phyloP scores from a whole-genome alignment of 2,329 filamentous ascomycete genomes.

The Metarhizium album region DNA sequence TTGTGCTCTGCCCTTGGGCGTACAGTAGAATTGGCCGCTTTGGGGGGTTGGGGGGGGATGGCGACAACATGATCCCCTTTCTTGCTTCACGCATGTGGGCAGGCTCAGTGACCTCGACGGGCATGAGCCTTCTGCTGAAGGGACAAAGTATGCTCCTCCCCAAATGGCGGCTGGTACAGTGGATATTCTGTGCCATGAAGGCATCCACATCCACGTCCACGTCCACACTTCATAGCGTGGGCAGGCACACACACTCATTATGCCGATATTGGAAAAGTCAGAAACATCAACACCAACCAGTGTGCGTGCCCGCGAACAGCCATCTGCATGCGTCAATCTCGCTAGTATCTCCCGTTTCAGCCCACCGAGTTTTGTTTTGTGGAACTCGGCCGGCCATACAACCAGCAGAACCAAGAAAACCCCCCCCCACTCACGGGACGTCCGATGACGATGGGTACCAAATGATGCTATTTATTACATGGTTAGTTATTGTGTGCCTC shows the following conservation, averaged over 20 bases:
- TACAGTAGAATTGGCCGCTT: background rate
- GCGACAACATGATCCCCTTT: no score
- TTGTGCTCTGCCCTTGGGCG: background rate
- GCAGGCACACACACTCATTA: background rate
- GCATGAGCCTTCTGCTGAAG: no score
- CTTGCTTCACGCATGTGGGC: no score
- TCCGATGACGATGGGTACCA: background rate
- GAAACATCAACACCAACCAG: no score
- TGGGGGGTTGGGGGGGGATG: no score
- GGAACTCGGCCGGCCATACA: background rate
- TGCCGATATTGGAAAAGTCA: background rate
- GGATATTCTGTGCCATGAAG: no score
- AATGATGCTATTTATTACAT: background rate
- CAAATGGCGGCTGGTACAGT: no score
- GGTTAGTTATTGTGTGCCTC: background rate
- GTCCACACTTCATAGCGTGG: no score
- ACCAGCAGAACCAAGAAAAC: background rate
- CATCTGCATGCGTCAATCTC: background rate
- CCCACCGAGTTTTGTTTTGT: background rate
- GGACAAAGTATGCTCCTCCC: no score
- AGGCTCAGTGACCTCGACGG: no score
- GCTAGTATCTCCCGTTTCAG: background rate
- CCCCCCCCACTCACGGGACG: background rate
- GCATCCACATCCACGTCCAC: no score
- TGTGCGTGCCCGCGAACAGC: background rate